These are phyloP conservation scores for Fusarium tjaetaba DNA, from an alignment of 2,329 filamentous ascomycete species.

Conservation along the genomic window DNA sequence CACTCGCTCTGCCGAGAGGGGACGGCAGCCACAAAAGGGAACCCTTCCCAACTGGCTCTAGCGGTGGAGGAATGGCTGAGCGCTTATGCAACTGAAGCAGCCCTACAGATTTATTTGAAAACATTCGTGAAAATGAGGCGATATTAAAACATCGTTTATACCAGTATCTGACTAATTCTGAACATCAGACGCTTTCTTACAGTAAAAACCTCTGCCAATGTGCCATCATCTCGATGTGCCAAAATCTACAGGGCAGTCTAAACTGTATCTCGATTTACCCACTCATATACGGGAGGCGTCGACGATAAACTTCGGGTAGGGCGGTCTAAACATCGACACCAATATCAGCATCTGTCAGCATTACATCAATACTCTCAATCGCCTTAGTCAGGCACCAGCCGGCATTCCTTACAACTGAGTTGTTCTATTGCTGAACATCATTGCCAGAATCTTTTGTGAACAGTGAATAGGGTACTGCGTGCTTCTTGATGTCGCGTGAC, in stretches of 20 bases:
- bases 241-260: background rate
- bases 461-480: no score
- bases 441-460: no score
- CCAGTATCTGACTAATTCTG: accelerated
- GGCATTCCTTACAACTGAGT: accelerated
- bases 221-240: no score
- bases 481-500: background rate
- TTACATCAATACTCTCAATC: accelerated
- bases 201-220: no score
- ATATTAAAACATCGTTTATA: accelerated
- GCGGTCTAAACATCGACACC: background rate
- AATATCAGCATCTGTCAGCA: background rate
- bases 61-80: background rate
- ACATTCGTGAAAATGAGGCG: background rate
- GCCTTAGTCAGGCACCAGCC: accelerated
- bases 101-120: background rate
- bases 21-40: background rate
- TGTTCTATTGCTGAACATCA: no score
- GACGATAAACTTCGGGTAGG: background rate
- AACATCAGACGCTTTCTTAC: accelerated
- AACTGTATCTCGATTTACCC: background rate
- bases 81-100: slow-evolving; percentile 11
- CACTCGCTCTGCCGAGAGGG: slow-evolving; percentile 7
- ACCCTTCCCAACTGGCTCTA: slow-evolving; percentile 8
- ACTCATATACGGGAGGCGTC: background rate